Base-by-base conservation (phyloP, 2,329 filamentous ascomycete species). In the Lasiodiplodia sp. region DNA sequence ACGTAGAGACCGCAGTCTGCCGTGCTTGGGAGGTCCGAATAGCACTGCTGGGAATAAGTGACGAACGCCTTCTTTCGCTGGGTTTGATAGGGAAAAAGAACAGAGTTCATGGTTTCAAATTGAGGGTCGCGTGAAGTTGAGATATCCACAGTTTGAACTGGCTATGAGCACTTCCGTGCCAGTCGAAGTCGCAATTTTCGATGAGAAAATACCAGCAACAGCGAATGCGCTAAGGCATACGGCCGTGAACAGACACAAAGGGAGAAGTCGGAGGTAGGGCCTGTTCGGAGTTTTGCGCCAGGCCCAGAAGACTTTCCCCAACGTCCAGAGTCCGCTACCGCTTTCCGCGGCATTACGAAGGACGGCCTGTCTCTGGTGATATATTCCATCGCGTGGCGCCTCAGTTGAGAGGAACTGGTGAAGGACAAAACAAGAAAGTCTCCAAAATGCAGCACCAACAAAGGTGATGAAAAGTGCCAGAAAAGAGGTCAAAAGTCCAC, bases 401-500 rank as follows among this genome's bases (percentile, higher is more conserved):
- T 63, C 31, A 73, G 63, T 25, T 1, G 37, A 76, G 18, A 70
- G 70, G 10, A 25, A 23, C 14, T 69, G 60, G 56, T 77, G 74
- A 2, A 73, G 37, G 0, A 57, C 14, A 38, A 76, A 73, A 38
- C 69, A 72, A 3, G 69, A n/a, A 12, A 76, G 63, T 1, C 68
- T 63, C 74, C 75, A 78, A 23, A 72, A 40, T 6, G 14, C 14
- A 2, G 60, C 52, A 4, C 74, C 72, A 1, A 73, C 66, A 11
- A 75, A 52, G 2, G 71, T 71, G 11, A 78, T 71, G 67, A 79
- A 80, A 11, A 77, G 73, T 21, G 79, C 77, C 0, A 78, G 31
- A 67, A 79, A 79, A 2, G 77, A 76, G 31, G 78, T 75, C 18
- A 80, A 67, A 1, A 80, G 62, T 18, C 71, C 75, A 3, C 75